Conservation (phyloP, 345 rosid species). For the Dimocarpus longan region DNA sequence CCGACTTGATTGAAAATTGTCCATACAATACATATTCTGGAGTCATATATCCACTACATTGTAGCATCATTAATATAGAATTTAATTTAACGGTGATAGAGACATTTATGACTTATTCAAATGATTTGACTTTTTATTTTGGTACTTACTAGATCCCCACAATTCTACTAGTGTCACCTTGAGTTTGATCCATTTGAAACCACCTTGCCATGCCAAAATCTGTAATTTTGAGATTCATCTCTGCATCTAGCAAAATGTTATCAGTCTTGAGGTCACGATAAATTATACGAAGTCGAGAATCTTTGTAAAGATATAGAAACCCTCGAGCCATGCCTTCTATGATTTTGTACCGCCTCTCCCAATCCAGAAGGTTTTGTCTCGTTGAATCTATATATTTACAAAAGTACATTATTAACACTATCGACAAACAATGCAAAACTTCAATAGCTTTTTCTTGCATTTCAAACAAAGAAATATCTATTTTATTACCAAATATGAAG, state of each 20-base stretch:
- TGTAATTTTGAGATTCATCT: slow-evolving; percentile 50
- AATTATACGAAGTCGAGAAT: slow-evolving; percentile 44
- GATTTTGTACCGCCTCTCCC: slow-evolving; percentile 42
- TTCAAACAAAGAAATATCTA: background rate
- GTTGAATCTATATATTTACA: slow-evolving; percentile 20
- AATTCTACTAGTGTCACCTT: slow-evolving; percentile 33
- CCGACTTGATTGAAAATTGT: slow-evolving; percentile 41
- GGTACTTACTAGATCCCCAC: slow-evolving; percentile 50
- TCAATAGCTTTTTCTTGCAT: background rate
- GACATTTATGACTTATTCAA: background rate
- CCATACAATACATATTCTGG: slow-evolving; percentile 53
- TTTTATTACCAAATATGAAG: slow-evolving; percentile 39
- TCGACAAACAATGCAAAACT: background rate
- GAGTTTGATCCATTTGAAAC: slow-evolving; percentile 40
- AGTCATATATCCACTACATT: slow-evolving; percentile 41
- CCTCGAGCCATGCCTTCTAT: slow-evolving; percentile 48
- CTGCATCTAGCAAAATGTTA: slow-evolving; percentile 43
- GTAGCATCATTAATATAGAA: background rate
- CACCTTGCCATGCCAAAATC: slow-evolving; percentile 58
- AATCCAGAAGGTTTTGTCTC: slow-evolving; percentile 18
- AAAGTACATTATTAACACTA: too few relatives aligned
- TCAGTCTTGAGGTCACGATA: slow-evolving; percentile 53
- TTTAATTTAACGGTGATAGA: too few relatives aligned
- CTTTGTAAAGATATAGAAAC: slow-evolving; percentile 49
- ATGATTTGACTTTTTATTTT: background rate